phyloP scores from a whole-genome alignment of 495 filamentous ascomycete species.

The Penicillium verhagenii region DNA sequence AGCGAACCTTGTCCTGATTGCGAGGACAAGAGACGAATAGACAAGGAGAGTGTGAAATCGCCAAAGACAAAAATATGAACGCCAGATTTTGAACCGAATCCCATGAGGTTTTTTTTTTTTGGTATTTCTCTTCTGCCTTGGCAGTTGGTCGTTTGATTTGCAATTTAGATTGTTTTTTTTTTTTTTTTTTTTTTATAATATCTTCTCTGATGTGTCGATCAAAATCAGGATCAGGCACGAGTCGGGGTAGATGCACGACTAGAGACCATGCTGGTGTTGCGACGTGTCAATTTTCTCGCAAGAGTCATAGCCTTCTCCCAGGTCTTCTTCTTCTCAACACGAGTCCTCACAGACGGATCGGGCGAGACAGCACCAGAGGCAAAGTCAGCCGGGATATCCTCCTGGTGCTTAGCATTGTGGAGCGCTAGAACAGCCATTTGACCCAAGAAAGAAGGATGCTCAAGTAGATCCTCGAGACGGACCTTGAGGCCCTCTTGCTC shows the following conservation, averaged over 20 bases:
- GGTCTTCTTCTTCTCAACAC: conserved; percentile 28
- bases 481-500: conserved; percentile 51
- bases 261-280: conserved; percentile 16
- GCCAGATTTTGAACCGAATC: neutral
- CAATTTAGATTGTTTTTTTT: neutral
- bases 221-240: too few species aligned
- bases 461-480: conserved; percentile 50
- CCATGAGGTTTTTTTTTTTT: neutral
- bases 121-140: neutral
- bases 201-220: too few species aligned
- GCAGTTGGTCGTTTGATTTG: too few species aligned
- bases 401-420: conserved; percentile 30
- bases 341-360: conserved; percentile 6
- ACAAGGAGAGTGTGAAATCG: neutral
- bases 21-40: neutral
- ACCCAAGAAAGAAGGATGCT: conserved; percentile 48
- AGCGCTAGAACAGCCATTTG: conserved; percentile 47
- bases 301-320: conserved; percentile 34
- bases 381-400: conserved; percentile 16
- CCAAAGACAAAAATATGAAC: neutral
- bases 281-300: conserved; percentile 30
- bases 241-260: too few species aligned
- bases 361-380: conserved; percentile 15
- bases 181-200: neutral
- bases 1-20: neutral